Evolutionary conservation across 345 rosid species (phyloP), one percentile per base, ranked within the genome.

Genomic region (Acer campestre): DNA sequence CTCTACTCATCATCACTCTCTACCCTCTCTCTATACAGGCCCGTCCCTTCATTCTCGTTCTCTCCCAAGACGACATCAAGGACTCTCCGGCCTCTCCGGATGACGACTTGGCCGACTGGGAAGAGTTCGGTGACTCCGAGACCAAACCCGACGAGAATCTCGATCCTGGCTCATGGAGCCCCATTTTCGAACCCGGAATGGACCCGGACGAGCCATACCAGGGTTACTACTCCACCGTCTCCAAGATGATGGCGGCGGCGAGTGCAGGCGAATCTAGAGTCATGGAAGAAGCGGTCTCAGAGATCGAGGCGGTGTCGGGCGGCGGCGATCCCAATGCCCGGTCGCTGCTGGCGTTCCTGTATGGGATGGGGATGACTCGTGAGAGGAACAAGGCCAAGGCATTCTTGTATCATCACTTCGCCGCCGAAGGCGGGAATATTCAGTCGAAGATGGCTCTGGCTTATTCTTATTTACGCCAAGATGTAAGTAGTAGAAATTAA

Each of bases 361-460:
- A 86, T 71, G 94, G 95, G 58, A 73, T 75, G 64, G 99, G 99
- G 75, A 86, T 87, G 86, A 82, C 85, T 90, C 83, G 87, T 59
- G 97, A 91, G 85, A 83, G 87, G 87, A 84, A 87, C 76, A 92
- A 87, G 69, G 97, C 87, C 14, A 94, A 88, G 82, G 90, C 95
- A 17, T 89, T 96, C 70, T 58, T 96, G 68, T 87, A 96, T 80
- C 99, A 96, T 81, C 80, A 80, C 61, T 96, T 96, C 53, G 95
- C 94, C 5, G 86, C 90, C 4, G 83, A 86, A 6, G 97, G 91
- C 12, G 98, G 93, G 46, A 96, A 85, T 82, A 82, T 89, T 84
- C 99, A 96, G 86, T 96, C 99, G 3, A 96, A 88, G 89, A 90
- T 94, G 98, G 92, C 97, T 42, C 86, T 96, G 23, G 99, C 99